A percentile compares a stretch with the other conserved stretches of the same genome.
Evolutionary conservation across 1,139 yeast genomes (phyloP).

Genomic region (Yamadazyma buinensis): DNA sequence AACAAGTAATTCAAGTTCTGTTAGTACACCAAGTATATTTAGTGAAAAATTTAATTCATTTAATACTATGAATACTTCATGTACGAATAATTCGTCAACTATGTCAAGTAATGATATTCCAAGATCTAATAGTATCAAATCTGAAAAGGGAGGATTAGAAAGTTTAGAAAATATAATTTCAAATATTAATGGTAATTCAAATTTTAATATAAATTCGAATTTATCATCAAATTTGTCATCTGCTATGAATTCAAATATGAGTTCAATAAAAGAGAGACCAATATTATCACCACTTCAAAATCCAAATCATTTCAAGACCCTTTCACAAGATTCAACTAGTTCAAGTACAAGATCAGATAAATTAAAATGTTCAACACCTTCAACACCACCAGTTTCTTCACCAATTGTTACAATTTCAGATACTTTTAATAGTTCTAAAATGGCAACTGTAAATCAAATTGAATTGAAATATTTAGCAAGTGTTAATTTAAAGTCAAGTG

Average conservation of each 20-base stretch:
- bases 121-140: no score
- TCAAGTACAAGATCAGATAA: conserved; percentile 7
- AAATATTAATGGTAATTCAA: no score
- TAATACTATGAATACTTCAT: no score
- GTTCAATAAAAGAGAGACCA: conserved; percentile 15
- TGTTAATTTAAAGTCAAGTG: conserved; percentile 2
- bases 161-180: no score
- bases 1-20: background rate
- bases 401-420: conserved; percentile 43
- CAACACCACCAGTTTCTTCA: conserved; percentile 37
- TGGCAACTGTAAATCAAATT: conserved; percentile 22
- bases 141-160: no score
- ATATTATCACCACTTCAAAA: conserved; percentile 19
- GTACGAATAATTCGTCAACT: no score
- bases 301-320: conserved; percentile 15
- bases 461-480: conserved; percentile 37
- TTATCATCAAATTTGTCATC: no score
- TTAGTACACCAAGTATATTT: no score
- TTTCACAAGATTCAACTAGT: conserved; percentile 17
- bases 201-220: no score
- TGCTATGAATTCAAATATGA: background rate
- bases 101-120: no score
- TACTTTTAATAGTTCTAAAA: conserved; percentile 26
- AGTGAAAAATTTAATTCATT: no score
- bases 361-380: conserved; percentile 16